Evolutionary conservation across 1,284 basidiomycete species (phyloP).

Genomic region (Trametes pubescens): DNA sequence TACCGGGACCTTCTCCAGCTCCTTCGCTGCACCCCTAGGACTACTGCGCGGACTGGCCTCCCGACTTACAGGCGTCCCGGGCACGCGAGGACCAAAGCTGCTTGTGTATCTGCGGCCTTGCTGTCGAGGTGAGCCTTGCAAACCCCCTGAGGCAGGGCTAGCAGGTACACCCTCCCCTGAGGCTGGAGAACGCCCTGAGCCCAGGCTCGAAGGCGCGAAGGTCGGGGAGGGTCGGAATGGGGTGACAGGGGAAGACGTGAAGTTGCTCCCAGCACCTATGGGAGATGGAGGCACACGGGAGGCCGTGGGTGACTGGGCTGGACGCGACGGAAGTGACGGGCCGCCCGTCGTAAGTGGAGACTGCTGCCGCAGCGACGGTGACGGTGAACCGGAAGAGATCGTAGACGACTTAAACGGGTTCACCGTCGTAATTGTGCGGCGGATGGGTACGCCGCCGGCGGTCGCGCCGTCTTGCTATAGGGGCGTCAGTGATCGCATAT

Average conservation of each 20-base stretch:
- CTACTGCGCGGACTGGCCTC: constrained; percentile 54
- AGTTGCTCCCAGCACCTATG: constrained; percentile 41
- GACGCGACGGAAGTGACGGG: constrained; percentile 47
- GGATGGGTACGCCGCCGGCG: constrained; percentile 59
- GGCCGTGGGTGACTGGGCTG: constrained; percentile 49
- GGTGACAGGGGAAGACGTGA: constrained; percentile 43
- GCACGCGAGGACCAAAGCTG: constrained; percentile 71
- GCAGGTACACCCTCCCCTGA: constrained; percentile 41
- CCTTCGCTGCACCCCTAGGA: constrained; percentile 47
- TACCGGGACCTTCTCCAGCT: constrained; percentile 47
- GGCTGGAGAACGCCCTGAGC: constrained; percentile 49
- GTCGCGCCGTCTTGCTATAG: constrained; percentile 46
- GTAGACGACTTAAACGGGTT: constrained; percentile 78
- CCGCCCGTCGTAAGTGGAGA: constrained; percentile 49
- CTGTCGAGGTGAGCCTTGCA: constrained; percentile 38
- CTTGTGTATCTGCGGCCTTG: constrained; percentile 58
- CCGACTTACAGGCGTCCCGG: constrained; percentile 49
- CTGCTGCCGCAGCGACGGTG: constrained; percentile 54
- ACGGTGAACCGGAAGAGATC: constrained; percentile 61
- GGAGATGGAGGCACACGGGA: constrained; percentile 56
- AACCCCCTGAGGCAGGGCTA: constrained; percentile 26
- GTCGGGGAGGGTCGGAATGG: constrained; percentile 54
- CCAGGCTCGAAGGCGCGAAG: constrained; percentile 56
- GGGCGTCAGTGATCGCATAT: constrained; percentile 7
- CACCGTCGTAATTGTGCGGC: constrained; percentile 60